These are phyloP conservation scores for Allantophomopsis cytisporea DNA, from an alignment of 2,329 filamentous ascomycete species.

Conservation along the genomic window DNA sequence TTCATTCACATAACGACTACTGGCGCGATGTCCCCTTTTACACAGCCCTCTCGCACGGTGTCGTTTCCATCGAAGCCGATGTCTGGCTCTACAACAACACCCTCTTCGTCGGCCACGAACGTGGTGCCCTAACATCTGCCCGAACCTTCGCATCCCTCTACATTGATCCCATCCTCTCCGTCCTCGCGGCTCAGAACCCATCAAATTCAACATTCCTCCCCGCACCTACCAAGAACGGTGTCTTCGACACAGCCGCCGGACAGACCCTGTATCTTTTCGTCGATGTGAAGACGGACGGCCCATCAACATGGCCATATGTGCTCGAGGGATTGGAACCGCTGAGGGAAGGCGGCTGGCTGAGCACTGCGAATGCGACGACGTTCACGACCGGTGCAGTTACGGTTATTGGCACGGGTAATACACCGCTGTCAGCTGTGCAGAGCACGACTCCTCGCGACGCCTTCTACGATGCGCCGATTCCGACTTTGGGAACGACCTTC, in stretches of 20 bases:
- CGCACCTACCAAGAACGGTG: slow-evolving; percentile 37
- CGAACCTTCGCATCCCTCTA: slow-evolving; percentile 42
- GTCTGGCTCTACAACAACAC: slow-evolving; percentile 42
- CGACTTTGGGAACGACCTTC: slow-evolving; percentile 12
- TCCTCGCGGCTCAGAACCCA: slow-evolving; percentile 41
- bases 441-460: slow-evolving; percentile 31
- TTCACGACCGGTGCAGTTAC: slow-evolving; percentile 37
- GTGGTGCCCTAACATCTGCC: slow-evolving; percentile 31
- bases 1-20: slow-evolving; percentile 49
- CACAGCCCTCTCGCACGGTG: slow-evolving; percentile 37
- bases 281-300: slow-evolving; percentile 45
- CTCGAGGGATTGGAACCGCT: slow-evolving; percentile 41
- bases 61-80: slow-evolving; percentile 40
- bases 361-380: slow-evolving; percentile 14
- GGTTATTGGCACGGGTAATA: slow-evolving; percentile 48
- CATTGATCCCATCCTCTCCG: slow-evolving; percentile 40
- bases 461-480: slow-evolving; percentile 40
- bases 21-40: slow-evolving; percentile 27
- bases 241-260: slow-evolving; percentile 38
- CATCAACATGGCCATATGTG: slow-evolving; percentile 39
- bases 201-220: slow-evolving; percentile 28
- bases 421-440: slow-evolving; percentile 31
- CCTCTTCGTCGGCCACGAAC: slow-evolving; percentile 42
- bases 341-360: slow-evolving; percentile 19
- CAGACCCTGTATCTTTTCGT: slow-evolving; percentile 54